Percentiles rank a stretch among this genome's conserved stretches.
phyloP scores from a whole-genome alignment of 2,329 filamentous ascomycete genomes.

The Fusarium duplospermum region DNA sequence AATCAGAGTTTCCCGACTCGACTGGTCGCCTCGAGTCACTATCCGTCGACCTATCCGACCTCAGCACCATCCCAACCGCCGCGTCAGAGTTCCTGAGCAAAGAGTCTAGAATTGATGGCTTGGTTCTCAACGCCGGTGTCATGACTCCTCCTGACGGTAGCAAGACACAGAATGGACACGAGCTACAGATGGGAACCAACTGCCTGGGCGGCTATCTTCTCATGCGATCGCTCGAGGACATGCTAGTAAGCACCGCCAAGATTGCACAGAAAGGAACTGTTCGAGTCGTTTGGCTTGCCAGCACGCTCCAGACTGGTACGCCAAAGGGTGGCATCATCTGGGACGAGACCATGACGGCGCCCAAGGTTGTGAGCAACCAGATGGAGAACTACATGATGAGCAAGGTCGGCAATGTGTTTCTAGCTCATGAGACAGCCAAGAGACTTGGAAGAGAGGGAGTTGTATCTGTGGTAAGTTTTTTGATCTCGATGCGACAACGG shows the following conservation, averaged over 20 bases:
- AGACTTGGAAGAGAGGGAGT: constrained; percentile 24
- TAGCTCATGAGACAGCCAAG: constrained; percentile 22
- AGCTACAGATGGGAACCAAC: constrained; percentile 37
- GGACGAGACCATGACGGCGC: constrained; percentile 23
- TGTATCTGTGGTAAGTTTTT: constrained; percentile 23
- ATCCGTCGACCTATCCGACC: constrained; percentile 28
- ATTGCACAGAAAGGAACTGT: constrained; percentile 16
- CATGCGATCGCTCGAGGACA: constrained; percentile 12
- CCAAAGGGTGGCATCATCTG: constrained; percentile 29
- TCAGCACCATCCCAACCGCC: constrained; percentile 16
- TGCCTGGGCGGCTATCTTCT: constrained; percentile 34
- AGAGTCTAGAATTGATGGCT: constrained; percentile 28
- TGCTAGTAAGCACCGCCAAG: constrained; percentile 8
- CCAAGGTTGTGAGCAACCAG: constrained; percentile 23
- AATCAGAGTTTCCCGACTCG: constrained; percentile 13
- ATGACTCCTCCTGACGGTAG: constrained; percentile 34
- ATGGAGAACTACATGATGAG: constrained; percentile 41
- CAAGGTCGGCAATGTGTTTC: constrained; percentile 30
- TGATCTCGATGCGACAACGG: too few species aligned
- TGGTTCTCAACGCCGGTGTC: constrained; percentile 35
- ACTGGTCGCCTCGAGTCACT: constrained; percentile 25
- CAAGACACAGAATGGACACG: constrained; percentile 27
- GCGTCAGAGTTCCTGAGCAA: not conserved
- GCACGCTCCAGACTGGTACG: constrained; percentile 31
- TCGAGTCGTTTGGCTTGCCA: constrained; percentile 31